Evolutionary conservation across 106 monocot genomes (phyloP).

Genomic region (Narthecium ossifragum): DNA sequence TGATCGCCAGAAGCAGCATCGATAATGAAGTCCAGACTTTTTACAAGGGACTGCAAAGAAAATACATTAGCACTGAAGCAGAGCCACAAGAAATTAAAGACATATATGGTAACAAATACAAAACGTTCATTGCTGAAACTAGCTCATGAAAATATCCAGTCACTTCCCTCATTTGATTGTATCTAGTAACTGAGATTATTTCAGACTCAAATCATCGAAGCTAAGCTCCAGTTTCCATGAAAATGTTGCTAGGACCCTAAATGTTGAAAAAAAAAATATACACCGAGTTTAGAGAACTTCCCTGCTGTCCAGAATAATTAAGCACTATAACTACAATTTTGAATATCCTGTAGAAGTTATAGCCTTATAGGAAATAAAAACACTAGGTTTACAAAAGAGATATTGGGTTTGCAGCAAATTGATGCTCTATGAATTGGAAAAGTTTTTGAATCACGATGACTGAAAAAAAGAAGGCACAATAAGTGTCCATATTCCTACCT

Average conservation of each 20-base stretch:
- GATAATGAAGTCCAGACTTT: constrained; percentile 72
- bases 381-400: too few relatives aligned
- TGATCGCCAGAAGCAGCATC: constrained; percentile 86
- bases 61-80: background rate
- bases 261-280: too few relatives aligned
- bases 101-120: background rate
- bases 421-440: background rate
- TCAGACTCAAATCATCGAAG: background rate
- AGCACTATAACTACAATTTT: too few relatives aligned
- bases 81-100: background rate
- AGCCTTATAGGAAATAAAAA: too few relatives aligned
- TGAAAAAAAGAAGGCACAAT: background rate
- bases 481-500: constrained; percentile 26
- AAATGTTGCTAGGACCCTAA: background rate
- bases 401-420: background rate
- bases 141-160: too few relatives aligned
- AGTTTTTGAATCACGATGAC: background rate
- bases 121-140: background rate
- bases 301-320: too few relatives aligned
- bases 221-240: background rate
- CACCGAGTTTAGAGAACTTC: too few relatives aligned
- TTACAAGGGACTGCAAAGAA: constrained; percentile 35
- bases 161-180: too few relatives aligned
- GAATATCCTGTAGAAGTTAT: too few relatives aligned
- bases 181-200: background rate